Evolutionary conservation across 208 protist species (phyloP).

Genomic region (Phytomonas francai): DNA sequence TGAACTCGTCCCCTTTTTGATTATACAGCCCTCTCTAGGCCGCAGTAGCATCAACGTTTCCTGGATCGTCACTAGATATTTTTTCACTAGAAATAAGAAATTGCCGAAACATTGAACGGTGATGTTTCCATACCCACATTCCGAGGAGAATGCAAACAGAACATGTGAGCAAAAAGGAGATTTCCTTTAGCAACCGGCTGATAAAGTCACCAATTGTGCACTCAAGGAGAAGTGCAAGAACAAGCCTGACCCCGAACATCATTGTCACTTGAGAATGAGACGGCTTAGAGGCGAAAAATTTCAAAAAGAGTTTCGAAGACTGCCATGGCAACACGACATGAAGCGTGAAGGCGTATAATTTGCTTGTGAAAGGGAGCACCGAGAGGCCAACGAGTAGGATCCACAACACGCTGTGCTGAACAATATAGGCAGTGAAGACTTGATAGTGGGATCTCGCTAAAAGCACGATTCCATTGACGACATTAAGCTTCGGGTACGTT

Average conservation of each 20-base stretch:
- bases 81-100: constrained; percentile 20
- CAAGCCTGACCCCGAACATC: constrained; percentile 21
- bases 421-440: constrained; percentile 34
- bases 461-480: constrained; percentile 26
- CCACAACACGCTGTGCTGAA: constrained; percentile 32
- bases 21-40: neutral
- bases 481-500: neutral
- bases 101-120: constrained; percentile 17
- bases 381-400: constrained; percentile 60
- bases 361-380: constrained; percentile 51
- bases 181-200: constrained; percentile 39
- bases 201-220: constrained; percentile 59
- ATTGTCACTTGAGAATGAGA: constrained; percentile 13
- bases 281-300: constrained; percentile 43
- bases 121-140: constrained; percentile 38
- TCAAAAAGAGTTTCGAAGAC: constrained; percentile 51
- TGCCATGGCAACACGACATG: constrained; percentile 54
- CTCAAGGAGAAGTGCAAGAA: constrained; percentile 37
- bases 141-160: constrained; percentile 17
- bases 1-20: neutral
- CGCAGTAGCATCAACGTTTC: constrained; percentile 11
- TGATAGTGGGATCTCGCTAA: constrained; percentile 45
- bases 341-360: constrained; percentile 56
- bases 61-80: constrained; percentile 15
- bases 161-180: constrained; percentile 31